Conservation (phyloP, 1,284 basidiomycete genomes). For the Pseudozyma flocculosa region DNA sequence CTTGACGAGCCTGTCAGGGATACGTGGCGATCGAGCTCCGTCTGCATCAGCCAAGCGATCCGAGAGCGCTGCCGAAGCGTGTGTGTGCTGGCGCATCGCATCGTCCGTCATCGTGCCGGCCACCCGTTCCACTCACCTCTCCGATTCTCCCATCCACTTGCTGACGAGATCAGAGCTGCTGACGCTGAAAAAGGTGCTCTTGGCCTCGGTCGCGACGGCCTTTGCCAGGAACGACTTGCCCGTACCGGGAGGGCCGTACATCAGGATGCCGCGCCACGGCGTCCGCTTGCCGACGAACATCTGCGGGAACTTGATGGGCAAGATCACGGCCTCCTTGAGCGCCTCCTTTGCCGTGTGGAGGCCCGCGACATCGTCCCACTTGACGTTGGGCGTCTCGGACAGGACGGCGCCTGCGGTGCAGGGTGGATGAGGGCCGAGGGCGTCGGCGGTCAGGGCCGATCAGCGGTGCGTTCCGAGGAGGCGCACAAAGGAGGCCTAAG, state of each 20-base stretch:
- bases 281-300: slow-evolving; percentile 97
- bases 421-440: not conserved
- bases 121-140: slow-evolving; percentile 63
- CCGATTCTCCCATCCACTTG: slow-evolving; percentile 99
- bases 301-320: slow-evolving; percentile 98
- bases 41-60: too few species aligned
- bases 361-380: slow-evolving; percentile 97
- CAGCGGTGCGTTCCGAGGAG: too few species aligned
- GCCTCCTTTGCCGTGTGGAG: slow-evolving; percentile 91
- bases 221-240: slow-evolving; percentile 82
- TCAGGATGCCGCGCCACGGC: slow-evolving; percentile 90
- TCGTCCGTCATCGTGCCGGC: too few species aligned
- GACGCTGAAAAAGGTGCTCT: slow-evolving; percentile 95
- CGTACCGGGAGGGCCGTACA: slow-evolving; percentile 73
- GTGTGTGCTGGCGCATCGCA: too few species aligned
- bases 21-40: not conserved
- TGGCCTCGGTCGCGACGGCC: slow-evolving; percentile 96
- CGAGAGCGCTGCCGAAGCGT: too few species aligned
- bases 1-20: slow-evolving; percentile 73
- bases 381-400: slow-evolving; percentile 90
- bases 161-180: slow-evolving; percentile 93
- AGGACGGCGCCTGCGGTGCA: slow-evolving; percentile 73
- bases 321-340: slow-evolving; percentile 95
- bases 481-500: too few species aligned
- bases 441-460: not conserved